Conservation (phyloP, 345 rosid genomes). For the Excoecaria cochinchinensis region DNA sequence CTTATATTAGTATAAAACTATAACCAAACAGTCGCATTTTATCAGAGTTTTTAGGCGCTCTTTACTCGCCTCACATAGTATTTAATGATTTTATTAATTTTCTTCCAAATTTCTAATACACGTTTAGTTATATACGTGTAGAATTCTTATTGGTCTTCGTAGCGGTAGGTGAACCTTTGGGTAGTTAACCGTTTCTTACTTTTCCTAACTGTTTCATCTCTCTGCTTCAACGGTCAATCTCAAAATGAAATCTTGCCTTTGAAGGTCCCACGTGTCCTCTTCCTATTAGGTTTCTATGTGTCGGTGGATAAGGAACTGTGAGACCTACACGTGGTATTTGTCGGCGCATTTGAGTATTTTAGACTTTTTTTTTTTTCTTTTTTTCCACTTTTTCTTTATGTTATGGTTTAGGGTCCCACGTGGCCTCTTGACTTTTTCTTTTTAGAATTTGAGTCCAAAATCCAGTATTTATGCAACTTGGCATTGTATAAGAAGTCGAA, state of each 20-base stretch:
- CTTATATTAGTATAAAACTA: no score
- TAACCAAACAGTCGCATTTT: no score
- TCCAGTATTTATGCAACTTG: background rate
- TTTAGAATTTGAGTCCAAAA: no score
- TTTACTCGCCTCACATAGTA: no score
- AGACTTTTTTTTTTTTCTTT: background rate
- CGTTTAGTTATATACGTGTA: no score
- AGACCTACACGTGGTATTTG: slow-evolving; percentile 16
- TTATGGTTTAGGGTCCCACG: no score
- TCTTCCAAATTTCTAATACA: no score
- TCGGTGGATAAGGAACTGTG: slow-evolving; percentile 13
- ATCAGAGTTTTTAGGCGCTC: no score
- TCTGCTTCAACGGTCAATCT: no score
- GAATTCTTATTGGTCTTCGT: background rate
- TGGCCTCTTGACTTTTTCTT: no score
- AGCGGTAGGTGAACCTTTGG: background rate
- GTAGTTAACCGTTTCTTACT: background rate
- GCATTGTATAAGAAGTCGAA: background rate
- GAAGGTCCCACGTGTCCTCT: slow-evolving; percentile 1
- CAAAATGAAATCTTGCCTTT: background rate
- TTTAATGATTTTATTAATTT: no score
- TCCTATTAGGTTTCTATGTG: background rate
- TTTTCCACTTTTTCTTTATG: background rate
- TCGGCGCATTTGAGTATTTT: background rate
- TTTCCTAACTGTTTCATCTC: background rate